phyloP scores from a whole-genome alignment of 1,139 yeast genomes.

The Nakaseomyces kungkrabaensis region DNA sequence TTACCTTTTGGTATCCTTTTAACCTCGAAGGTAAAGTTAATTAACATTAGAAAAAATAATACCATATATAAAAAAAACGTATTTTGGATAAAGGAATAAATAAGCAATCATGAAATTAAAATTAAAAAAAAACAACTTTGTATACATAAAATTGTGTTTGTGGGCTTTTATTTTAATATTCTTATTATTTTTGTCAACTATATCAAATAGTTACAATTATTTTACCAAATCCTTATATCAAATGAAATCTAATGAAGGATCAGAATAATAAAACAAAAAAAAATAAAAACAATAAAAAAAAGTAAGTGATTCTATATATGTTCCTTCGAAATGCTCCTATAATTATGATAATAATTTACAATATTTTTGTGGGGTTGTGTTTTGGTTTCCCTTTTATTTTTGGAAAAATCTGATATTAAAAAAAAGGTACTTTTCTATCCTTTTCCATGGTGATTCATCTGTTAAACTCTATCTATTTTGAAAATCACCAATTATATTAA shows the following conservation, averaged over 20 bases:
- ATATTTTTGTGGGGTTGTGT: not conserved
- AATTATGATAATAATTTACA: slow-evolving; percentile 1
- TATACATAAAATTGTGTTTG: not conserved
- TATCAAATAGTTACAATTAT: not conserved
- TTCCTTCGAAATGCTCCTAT: slow-evolving; percentile 1
- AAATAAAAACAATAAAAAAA: not conserved
- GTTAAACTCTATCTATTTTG: too few species aligned
- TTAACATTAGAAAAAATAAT: not conserved
- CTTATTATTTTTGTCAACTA: not conserved
- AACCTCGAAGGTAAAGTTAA: not conserved
- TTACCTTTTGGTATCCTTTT: not conserved
- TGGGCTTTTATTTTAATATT: not conserved
- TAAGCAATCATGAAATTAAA: not conserved
- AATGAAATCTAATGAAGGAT: not conserved
- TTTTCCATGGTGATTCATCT: not conserved
- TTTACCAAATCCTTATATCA: not conserved
- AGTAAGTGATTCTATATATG: not conserved
- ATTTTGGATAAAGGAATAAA: not conserved
- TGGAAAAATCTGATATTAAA: not conserved
- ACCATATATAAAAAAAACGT: too few species aligned
- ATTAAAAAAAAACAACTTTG: not conserved
- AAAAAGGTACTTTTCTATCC: not conserved
- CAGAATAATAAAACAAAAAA: not conserved
- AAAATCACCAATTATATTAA: too few species aligned
- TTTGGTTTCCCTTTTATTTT: not conserved